A percentile compares a stretch with the other conserved stretches of the same genome.
These are phyloP conservation scores for Selenicereus undatus DNA, from an alignment of 148 eudicot genomes.

Conservation along the genomic window DNA sequence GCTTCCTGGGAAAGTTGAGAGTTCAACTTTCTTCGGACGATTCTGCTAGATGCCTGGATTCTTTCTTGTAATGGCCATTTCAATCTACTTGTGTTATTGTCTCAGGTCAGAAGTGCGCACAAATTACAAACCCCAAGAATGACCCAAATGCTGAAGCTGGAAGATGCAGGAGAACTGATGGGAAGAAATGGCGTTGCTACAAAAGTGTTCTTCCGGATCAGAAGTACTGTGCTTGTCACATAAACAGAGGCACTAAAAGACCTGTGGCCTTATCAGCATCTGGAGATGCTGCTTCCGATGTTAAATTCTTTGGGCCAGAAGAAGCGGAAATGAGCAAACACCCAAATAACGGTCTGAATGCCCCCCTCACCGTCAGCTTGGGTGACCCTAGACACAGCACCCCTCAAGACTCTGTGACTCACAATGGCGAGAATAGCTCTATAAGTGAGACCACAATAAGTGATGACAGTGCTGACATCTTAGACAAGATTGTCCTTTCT, in stretches of 20 bases:
- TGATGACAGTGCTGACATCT: conserved; percentile 21
- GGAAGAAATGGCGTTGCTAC: conserved; percentile 54
- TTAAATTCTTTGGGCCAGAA: neutral
- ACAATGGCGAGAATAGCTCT: conserved; percentile 11
- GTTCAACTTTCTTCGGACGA: too few species aligned
- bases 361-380: conserved; percentile 3
- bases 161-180: conserved; percentile 65
- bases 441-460: conserved; percentile 37
- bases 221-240: conserved; percentile 50
- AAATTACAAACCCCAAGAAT: neutral
- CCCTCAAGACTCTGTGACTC: neutral
- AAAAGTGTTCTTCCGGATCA: conserved; percentile 29
- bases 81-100: neutral
- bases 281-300: neutral
- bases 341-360: conserved; percentile 16
- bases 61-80: neutral
- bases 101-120: conserved; percentile 10
- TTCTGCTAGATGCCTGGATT: neutral
- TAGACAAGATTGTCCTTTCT: conserved; percentile 18
- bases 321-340: conserved; percentile 1
- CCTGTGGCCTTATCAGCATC: conserved; percentile 12
- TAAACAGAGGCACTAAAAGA: conserved; percentile 47
- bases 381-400: conserved; percentile 4
- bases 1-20: too few species aligned
- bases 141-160: conserved; percentile 7